phyloP scores from a whole-genome alignment of 768 basidiomycete genomes.

The Leccinum pellstonianum region DNA sequence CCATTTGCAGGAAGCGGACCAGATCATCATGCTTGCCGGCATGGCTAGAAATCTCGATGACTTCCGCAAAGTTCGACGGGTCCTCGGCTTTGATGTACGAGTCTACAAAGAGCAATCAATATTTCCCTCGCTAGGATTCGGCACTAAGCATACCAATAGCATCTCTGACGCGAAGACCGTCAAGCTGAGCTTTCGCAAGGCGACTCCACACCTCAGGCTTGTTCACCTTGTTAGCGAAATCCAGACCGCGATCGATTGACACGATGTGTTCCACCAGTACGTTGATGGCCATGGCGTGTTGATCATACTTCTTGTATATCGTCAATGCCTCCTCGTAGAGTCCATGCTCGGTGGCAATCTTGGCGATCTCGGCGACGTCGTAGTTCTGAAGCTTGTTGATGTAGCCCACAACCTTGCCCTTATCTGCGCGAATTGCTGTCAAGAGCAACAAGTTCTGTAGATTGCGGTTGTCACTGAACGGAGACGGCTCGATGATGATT shows the following conservation, averaged over 20 bases:
- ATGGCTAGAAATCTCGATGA: constrained; percentile 92
- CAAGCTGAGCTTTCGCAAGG: constrained; percentile 97
- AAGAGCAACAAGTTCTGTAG: constrained; percentile 93
- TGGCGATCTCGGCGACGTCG: constrained; percentile 90
- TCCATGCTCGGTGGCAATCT: constrained; percentile 94
- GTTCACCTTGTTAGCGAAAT: constrained; percentile 96
- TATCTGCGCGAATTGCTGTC: constrained; percentile 96
- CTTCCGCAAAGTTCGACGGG: constrained; percentile 89
- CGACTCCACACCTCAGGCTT: constrained; percentile 96
- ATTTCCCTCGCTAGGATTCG: background rate
- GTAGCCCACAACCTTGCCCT: constrained; percentile 96
- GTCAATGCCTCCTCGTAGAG: constrained; percentile 95
- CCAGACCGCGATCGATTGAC: constrained; percentile 92
- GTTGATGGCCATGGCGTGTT: constrained; percentile 94
- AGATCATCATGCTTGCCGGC: constrained; percentile 93
- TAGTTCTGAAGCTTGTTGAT: constrained; percentile 98
- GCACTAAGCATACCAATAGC: constrained; percentile 71
- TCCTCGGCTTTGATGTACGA: constrained; percentile 99
- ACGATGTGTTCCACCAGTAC: constrained; percentile 98
- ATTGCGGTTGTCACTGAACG: constrained; percentile 97
- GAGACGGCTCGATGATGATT: constrained; percentile 95
- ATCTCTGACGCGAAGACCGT: constrained; percentile 97
- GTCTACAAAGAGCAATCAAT: constrained; percentile 45
- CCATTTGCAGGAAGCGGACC: constrained; percentile 97
- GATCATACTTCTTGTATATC: constrained; percentile 96